Percentiles rank a stretch among this genome's conserved stretches.
Conservation (phyloP, 2,329 filamentous ascomycete genomes). For the Alternaria conjuncta region DNA sequence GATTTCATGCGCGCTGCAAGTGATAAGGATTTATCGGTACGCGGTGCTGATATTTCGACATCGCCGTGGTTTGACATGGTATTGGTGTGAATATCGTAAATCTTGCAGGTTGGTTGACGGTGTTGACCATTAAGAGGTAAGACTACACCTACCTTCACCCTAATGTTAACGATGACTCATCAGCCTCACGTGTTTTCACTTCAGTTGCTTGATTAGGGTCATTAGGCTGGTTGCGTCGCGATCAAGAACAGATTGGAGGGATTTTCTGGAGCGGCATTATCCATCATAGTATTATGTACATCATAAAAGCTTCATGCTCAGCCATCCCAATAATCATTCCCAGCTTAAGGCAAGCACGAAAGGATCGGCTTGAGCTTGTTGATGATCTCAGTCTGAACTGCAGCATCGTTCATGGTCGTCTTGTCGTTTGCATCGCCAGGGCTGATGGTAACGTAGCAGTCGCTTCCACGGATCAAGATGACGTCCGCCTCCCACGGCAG, state of each 20-base stretch:
- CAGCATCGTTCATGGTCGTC: slow-evolving; percentile 60
- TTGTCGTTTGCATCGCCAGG: slow-evolving; percentile 67
- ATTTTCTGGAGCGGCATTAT: neutral
- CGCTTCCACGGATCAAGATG: slow-evolving; percentile 51
- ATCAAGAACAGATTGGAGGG: neutral
- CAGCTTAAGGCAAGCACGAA: slow-evolving; percentile 20
- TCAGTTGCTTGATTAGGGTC: neutral
- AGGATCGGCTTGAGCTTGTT: slow-evolving; percentile 37
- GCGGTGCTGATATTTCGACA: accelerated
- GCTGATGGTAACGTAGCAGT: slow-evolving; percentile 68
- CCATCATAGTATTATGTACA: neutral
- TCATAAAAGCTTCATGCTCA: neutral
- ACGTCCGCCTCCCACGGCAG: slow-evolving; percentile 67
- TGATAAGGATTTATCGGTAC: neutral
- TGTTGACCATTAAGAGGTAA: neutral
- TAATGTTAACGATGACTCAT: neutral
- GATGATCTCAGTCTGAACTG: slow-evolving; percentile 31
- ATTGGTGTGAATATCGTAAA: accelerated
- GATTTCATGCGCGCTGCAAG: slow-evolving; percentile 42
- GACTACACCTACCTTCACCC: neutral
- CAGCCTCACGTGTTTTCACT: neutral
- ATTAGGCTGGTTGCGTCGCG: neutral
- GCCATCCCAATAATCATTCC: neutral
- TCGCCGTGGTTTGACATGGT: neutral
- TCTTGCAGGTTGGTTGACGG: neutral